Evolutionary conservation across 768 basidiomycete genomes (phyloP).

Genomic region (Cystofilobasidium bisporidii): DNA sequence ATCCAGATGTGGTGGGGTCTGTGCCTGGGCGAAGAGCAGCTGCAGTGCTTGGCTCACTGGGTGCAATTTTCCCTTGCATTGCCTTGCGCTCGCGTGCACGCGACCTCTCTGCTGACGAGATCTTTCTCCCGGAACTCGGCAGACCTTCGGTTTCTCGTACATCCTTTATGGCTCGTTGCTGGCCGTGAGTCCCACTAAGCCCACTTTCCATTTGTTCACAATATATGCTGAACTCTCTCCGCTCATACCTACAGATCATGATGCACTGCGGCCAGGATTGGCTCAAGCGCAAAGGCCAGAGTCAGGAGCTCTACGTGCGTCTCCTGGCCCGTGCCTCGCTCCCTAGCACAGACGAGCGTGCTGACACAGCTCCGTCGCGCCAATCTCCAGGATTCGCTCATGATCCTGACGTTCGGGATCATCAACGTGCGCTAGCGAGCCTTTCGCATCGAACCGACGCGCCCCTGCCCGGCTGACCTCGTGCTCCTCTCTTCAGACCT

Average conservation of each 20-base stretch:
- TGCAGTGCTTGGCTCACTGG: conserved; percentile 26
- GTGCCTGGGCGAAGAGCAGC: conserved; percentile 24
- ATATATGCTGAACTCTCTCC: too few species aligned
- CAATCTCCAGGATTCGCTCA: conserved; percentile 21
- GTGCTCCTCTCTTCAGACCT: not conserved
- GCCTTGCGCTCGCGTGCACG: too few species aligned
- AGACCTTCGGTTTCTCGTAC: conserved; percentile 23
- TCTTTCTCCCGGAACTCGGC: too few species aligned
- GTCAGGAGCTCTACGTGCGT: conserved; percentile 26
- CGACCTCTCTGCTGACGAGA: too few species aligned
- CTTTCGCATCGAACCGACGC: not conserved
- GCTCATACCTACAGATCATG: conserved; percentile 24
- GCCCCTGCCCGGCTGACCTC: not conserved
- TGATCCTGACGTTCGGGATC: conserved; percentile 28
- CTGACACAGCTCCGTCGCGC: too few species aligned
- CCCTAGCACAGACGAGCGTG: too few species aligned
- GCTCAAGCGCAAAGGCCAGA: conserved; percentile 11
- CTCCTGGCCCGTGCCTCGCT: not conserved
- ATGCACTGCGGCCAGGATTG: conserved; percentile 13
- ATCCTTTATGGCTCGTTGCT: conserved; percentile 17
- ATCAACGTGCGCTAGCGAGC: conserved; percentile 11
- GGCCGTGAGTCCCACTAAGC: conserved; percentile 12
- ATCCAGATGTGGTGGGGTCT: conserved; percentile 11
- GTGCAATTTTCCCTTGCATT: too few species aligned
- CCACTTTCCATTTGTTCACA: not conserved